Evolutionary conservation across 169 alveolate species (phyloP), one percentile per base, ranked within the genome.

Genomic region (Plasmodium gonderi): DNA sequence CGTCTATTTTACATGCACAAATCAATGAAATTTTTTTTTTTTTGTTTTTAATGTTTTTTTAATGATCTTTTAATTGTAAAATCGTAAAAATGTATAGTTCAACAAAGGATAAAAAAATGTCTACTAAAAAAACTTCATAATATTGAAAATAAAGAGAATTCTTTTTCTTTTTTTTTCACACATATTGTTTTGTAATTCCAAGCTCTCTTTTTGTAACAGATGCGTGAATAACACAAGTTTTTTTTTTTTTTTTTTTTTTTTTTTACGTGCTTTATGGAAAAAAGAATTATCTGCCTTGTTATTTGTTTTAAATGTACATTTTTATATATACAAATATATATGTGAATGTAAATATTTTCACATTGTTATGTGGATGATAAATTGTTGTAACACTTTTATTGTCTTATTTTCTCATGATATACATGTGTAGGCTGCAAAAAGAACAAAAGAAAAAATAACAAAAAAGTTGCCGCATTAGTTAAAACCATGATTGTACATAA

Each of bases 191-290:
- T 33, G 81, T 75, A 75, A 54, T 11, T 14, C 31, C 20, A 54
- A 36, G 81, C 38, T 40, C 81, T 75, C 64, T 75, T 75, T 54
- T 40, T 75, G 68, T 40, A 29, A 45, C 81, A 75, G 3, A 49
- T 5, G 1, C 14, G 31, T 14, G 2, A 75, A 75, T 8, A 40
- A 20, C 2, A 49, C 17, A 2, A 38, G 2, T 2, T 11, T 75
- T 75, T 33, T 40, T 20, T 45, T 38, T 75, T 44, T 75, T 75
- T 75, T n/a, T n/a, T n/a, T 33, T 40, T 20, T 45, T 38, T 75
- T 44, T 75, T 75, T 75, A 42, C 1, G 45, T 49, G 68, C 17
- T 45, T 26, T 2, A 6, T 75, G 51, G 23, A 23, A 12, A n/a
- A 49, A 29, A 36, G 68, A 75, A 40, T 75, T 75, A 45, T 9